phyloP scores from a whole-genome alignment of 2,329 filamentous ascomycete species.

The Aspergillus candidus region DNA sequence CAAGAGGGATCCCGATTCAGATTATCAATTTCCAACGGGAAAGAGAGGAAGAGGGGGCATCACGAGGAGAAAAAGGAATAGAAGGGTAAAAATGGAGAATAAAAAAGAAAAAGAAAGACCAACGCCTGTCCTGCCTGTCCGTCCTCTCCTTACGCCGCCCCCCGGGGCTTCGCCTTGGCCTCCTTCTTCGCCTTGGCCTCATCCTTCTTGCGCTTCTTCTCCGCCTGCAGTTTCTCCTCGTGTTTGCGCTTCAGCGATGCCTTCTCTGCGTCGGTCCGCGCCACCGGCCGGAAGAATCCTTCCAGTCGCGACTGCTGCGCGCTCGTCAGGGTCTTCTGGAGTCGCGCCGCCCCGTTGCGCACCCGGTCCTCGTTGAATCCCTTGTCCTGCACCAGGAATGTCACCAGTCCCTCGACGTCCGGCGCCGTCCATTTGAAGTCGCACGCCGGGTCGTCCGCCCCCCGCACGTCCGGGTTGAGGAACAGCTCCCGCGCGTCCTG shows the following conservation, averaged over 20 bases:
- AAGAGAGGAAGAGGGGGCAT: too few relatives aligned
- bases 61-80: too few relatives aligned
- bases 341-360: constrained; percentile 64
- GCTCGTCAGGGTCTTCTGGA: constrained; percentile 86
- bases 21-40: too few relatives aligned
- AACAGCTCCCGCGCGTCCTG: constrained; percentile 87
- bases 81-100: too few relatives aligned
- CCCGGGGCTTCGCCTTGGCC: constrained; percentile 78
- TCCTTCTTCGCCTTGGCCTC: constrained; percentile 95
- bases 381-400: constrained; percentile 89
- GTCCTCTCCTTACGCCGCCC: constrained; percentile 40
- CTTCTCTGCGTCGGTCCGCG: constrained; percentile 82
- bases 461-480: constrained; percentile 79
- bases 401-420: constrained; percentile 80
- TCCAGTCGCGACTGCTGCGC: constrained; percentile 87
- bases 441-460: constrained; percentile 76
- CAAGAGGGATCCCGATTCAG: too few relatives aligned
- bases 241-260: constrained; percentile 84
- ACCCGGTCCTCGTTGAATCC: constrained; percentile 96
- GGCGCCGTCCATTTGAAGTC: constrained; percentile 98
- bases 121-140: neutral
- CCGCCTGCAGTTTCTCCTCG: constrained; percentile 83
- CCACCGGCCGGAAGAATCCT: constrained; percentile 92
- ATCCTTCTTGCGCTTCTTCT: constrained; percentile 92
- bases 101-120: too few relatives aligned